Percentiles rank a stretch among this genome's conserved stretches.
These are phyloP conservation scores for Penicillium chermesinum DNA, from an alignment of 495 filamentous ascomycete species.

Conservation along the genomic window DNA sequence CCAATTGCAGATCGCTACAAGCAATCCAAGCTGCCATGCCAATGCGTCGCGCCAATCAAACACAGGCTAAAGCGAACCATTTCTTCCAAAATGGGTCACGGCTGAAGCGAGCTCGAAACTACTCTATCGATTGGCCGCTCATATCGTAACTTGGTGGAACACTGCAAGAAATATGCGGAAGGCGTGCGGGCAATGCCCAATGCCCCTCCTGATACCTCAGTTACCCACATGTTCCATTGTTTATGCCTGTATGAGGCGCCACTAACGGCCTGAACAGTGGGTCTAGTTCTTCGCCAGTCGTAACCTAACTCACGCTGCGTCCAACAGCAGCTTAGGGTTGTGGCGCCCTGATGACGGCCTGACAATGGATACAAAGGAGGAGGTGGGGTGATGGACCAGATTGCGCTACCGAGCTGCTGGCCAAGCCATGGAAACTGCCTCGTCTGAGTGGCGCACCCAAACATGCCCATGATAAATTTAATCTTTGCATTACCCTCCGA, in stretches of 20 bases:
- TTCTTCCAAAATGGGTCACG: no score
- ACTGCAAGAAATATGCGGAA: no score
- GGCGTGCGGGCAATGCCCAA: no score
- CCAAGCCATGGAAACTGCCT: not conserved
- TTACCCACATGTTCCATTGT: no score
- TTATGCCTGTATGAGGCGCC: no score
- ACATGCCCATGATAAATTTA: slow-evolving; percentile 5
- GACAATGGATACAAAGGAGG: slow-evolving; percentile 2
- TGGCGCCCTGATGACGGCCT: slow-evolving; percentile 7
- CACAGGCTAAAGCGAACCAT: not conserved
- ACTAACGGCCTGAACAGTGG: no score
- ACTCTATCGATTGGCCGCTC: no score
- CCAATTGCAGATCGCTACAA: slow-evolving; percentile 2
- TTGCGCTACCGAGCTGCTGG: not conserved
- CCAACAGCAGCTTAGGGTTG: slow-evolving; percentile 11
- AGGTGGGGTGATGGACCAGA: not conserved
- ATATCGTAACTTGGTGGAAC: no score
- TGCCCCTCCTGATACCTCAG: no score
- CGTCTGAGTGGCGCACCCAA: not conserved
- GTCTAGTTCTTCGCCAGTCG: slow-evolving; percentile 8
- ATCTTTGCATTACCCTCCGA: slow-evolving; percentile 15
- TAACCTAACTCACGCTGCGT: slow-evolving; percentile 6
- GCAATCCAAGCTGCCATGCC: not conserved
- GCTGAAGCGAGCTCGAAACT: no score
- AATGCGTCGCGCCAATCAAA: not conserved